Evolutionary conservation across 2,329 filamentous ascomycete species (phyloP), one percentile per base, ranked within the genome.

Genomic region (Zymoseptoria crescenta): DNA sequence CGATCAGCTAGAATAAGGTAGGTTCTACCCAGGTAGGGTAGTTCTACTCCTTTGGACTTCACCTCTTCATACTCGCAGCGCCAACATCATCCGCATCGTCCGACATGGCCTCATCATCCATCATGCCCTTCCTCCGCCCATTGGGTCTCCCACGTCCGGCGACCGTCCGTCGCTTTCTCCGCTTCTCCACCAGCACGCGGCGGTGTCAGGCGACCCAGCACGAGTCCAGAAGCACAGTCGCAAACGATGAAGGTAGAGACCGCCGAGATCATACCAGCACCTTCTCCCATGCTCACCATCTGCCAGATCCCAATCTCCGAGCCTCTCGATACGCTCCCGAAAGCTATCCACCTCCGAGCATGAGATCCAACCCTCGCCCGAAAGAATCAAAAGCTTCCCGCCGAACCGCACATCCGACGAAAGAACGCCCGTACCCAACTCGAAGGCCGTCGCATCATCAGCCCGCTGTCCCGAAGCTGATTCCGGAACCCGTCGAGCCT

Each of bases 41-140:
- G 24, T 24, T 24, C 24, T 24, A 24, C 24, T 24, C 24, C 24
- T 24, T 24, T 24, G 24, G 24, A 27, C 54, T 28, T 49, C 29
- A 28, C 19, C 19, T 27, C 24, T 8, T 41, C 45, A 49, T n/a
- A n/a, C n/a, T n/a, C n/a, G n/a, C n/a, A n/a, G n/a, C n/a, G n/a
- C n/a, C n/a, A n/a, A n/a, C 54, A 27, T 19, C 49, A 24, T 19
- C 5, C 49, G 5, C 7, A 16, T 51, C 24, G 20, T 51, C 54
- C 53, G 55, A 58, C 58, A 76, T 76, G 74, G 67, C 75, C 35
- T 70, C 68, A 4, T 54, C 69, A 56, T 71, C 73, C 27, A 55
- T 76, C 28, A 63, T 74, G 57, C 66, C 75, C 6, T 73, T 79
- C 52, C 67, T 78, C 27, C 68, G 75, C 59, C 75, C 76, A 56